These are phyloP conservation scores for Diaporthe sp. DNA, from an alignment of 2,329 filamentous ascomycete genomes.

Conservation along the genomic window DNA sequence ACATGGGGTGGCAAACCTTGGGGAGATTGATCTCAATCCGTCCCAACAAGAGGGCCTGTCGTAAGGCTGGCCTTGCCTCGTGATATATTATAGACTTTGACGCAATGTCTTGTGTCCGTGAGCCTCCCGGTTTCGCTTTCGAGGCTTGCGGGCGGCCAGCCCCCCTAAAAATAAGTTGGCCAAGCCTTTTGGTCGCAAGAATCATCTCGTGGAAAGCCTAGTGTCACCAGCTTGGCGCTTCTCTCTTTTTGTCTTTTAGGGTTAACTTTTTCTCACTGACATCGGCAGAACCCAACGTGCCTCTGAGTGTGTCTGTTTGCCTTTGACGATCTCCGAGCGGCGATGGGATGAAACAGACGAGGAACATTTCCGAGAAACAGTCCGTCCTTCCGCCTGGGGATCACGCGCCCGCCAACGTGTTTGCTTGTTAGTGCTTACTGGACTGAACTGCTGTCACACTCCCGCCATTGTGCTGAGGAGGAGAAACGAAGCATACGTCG, in stretches of 20 bases:
- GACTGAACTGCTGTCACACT: not conserved
- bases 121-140: slow-evolving; percentile 17
- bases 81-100: slow-evolving; percentile 24
- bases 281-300: not conserved
- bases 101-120: slow-evolving; percentile 20
- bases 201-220: slow-evolving; percentile 9
- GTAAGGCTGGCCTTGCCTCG: slow-evolving; percentile 11
- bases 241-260: not conserved
- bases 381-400: not conserved
- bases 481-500: not conserved
- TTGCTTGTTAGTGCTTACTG: slow-evolving; percentile 2
- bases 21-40: not conserved
- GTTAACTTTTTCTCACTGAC: not conserved
- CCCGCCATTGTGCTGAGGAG: not conserved
- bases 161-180: slow-evolving; percentile 2
- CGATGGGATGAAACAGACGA: slow-evolving; percentile 28
- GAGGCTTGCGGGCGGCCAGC: not conserved
- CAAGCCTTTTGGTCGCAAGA: slow-evolving; percentile 11
- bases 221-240: slow-evolving; percentile 7
- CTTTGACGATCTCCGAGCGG: slow-evolving; percentile 3
- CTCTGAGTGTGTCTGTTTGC: not conserved
- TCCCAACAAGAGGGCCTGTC: not conserved
- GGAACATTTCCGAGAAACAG: slow-evolving; percentile 17
- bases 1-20: not conserved
- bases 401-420: not conserved